phyloP scores from a whole-genome alignment of 2,329 filamentous ascomycete species.

The Aspergillus terreus region DNA sequence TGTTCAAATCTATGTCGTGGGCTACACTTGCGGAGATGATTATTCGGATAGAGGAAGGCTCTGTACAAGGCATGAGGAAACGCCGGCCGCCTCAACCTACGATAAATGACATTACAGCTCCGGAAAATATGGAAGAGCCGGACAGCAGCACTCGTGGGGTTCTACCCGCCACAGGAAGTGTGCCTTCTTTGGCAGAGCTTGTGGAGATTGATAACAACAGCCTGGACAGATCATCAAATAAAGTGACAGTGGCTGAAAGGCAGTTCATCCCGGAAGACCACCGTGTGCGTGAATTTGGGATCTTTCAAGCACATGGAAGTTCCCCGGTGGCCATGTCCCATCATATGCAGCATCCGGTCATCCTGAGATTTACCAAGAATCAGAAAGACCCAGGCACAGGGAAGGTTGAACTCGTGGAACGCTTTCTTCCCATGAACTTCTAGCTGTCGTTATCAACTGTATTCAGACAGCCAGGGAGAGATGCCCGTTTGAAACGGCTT shows the following conservation, averaged over 20 bases:
- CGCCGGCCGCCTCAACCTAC: too few relatives aligned
- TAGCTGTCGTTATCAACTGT: background rate
- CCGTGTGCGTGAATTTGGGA: slow-evolving; percentile 1
- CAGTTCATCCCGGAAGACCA: background rate
- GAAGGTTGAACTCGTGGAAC: background rate
- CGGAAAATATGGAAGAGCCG: too few relatives aligned
- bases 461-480: too few relatives aligned
- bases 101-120: too few relatives aligned
- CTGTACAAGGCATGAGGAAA: too few relatives aligned
- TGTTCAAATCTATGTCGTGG: slow-evolving; percentile 19
- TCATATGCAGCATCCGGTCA: background rate
- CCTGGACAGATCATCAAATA: too few relatives aligned
- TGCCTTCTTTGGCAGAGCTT: too few relatives aligned
- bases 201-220: too few relatives aligned
- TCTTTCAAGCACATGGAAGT: slow-evolving; percentile 1
- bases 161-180: too few relatives aligned
- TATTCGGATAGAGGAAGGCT: slow-evolving; percentile 9
- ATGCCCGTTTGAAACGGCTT: too few relatives aligned
- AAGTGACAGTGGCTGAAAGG: background rate
- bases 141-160: too few relatives aligned
- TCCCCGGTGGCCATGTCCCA: background rate
- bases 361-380: background rate
- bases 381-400: background rate
- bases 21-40: slow-evolving; percentile 16
- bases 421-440: background rate